A percentile compares a stretch with the other conserved stretches of the same genome.
These are phyloP conservation scores for Dimocarpus longan DNA, from an alignment of 345 rosid genomes.

Conservation along the genomic window DNA sequence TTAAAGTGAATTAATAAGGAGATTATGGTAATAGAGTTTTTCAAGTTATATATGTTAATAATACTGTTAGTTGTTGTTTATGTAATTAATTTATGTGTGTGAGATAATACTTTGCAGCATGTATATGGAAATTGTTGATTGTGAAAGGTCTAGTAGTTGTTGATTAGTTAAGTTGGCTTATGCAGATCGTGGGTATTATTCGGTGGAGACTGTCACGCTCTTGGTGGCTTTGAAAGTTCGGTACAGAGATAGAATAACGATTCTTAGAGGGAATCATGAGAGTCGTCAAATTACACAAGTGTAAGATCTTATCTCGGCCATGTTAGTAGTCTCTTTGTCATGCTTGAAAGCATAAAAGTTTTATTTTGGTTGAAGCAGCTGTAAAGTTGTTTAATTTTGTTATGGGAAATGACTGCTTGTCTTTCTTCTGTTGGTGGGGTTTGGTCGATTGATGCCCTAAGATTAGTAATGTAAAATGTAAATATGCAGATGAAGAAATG, in stretches of 20 bases:
- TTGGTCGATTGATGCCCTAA: background rate
- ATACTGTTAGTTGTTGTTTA: background rate
- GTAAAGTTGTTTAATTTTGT: background rate
- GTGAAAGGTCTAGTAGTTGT: slow-evolving; percentile 10
- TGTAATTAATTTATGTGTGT: background rate
- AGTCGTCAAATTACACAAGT: slow-evolving; percentile 99
- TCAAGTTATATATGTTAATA: background rate
- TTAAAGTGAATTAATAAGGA: background rate
- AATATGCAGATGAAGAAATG: background rate
- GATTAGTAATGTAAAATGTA: background rate
- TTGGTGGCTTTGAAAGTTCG: slow-evolving; percentile 97
- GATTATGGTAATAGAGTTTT: background rate
- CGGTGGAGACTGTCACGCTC: slow-evolving; percentile 96
- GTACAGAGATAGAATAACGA: slow-evolving; percentile 93
- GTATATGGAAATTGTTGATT: background rate
- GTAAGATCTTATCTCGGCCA: slow-evolving; percentile 53
- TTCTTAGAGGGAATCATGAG: slow-evolving; percentile 96
- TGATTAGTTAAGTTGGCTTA: slow-evolving; percentile 17
- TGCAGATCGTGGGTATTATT: slow-evolving; percentile 99
- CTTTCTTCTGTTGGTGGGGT: background rate
- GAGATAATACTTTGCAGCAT: background rate
- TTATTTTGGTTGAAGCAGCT: background rate
- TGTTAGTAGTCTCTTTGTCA: background rate
- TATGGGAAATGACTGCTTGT: background rate
- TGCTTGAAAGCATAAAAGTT: background rate